Base-by-base conservation (phyloP, 2,329 filamentous ascomycete genomes). In the Nemania sp. region DNA sequence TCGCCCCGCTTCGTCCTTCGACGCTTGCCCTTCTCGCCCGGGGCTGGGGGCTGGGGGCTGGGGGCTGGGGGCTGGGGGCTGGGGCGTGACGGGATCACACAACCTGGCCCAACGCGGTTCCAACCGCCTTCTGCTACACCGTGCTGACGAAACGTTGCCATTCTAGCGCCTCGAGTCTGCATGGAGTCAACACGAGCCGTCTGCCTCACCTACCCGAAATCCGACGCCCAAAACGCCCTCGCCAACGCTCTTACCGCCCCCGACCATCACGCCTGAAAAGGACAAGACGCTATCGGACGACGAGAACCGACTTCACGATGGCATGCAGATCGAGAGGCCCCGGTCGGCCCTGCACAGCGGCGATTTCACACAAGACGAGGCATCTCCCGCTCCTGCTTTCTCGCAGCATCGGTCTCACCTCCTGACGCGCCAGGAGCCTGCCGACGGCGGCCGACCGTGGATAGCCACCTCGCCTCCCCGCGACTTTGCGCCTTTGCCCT, bases 241-340 rank as follows among this genome's bases (percentile, higher is more conserved):
- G 0, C 66, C 76, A 0, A 66, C 56, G 22, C 68, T 81, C 20
- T 69, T 80, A 0, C 76, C 78, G 2, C 66, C 80, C 3, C 73
- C 74, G 7, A 73, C 75, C 40, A 77, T 81, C 54, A 77, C 76
- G 2, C 77, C 78, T 3, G 77, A 78, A 56, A 79, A 73, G 60
- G 65, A 65, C 34, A 64, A 68, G 52, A 56, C 58, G 6, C 71
- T 75, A 12, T 59, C 65, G 14, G 66, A 71, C 15, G 68, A 72
- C 40, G 73, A 77, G 34, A 71, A 73, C 53, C 75, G 76, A 56
- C 62, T 81, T 40, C 75, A 76, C 55, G 77, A 82, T 53, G 81
- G 84, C 5, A 67, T 82, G 59, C 81, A 84, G 59, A 93, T 96
- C 58, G 87, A 92, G 70, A 82, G 92, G 47, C 93, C 93, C 41